These are phyloP conservation scores for Saccharum spontaneum DNA, from an alignment of 176 grass and related monocot species.

Conservation along the genomic window DNA sequence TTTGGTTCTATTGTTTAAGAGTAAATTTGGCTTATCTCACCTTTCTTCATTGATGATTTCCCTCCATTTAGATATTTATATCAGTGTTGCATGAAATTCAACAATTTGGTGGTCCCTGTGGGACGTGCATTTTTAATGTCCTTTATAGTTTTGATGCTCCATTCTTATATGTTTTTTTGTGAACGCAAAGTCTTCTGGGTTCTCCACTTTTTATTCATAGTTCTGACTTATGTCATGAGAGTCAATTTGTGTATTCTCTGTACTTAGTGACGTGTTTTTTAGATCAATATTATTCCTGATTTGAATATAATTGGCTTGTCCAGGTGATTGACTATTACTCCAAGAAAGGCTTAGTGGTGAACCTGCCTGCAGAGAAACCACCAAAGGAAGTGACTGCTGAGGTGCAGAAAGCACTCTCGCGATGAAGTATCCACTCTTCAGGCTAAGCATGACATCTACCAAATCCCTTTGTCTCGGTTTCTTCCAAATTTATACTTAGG, in stretches of 20 bases:
- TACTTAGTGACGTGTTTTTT: neutral
- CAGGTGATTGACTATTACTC: constrained; percentile 91
- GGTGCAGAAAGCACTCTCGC: constrained; percentile 76
- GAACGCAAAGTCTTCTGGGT: neutral
- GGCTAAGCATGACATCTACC: constrained; percentile 27
- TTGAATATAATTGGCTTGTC: constrained; percentile 9
- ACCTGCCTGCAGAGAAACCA: constrained; percentile 76
- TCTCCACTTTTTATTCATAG: neutral
- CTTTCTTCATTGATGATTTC: neutral
- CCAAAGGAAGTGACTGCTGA: constrained; percentile 71
- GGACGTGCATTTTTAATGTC: too few relatives aligned
- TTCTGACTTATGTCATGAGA: neutral
- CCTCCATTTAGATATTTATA: neutral
- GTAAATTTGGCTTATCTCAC: neutral
- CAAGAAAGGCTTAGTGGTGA: constrained; percentile 71
- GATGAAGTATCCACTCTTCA: constrained; percentile 27
- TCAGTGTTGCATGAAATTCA: neutral
- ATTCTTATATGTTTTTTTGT: neutral
- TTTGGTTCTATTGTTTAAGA: neutral
- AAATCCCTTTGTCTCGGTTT: constrained; percentile 28
- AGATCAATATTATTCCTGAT: constrained; percentile 5
- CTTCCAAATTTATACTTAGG: constrained; percentile 35
- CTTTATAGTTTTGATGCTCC: too few relatives aligned
- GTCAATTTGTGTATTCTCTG: neutral
- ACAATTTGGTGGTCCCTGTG: too few relatives aligned